phyloP scores from a whole-genome alignment of 2,329 filamentous ascomycete species.

The Exophiala sideris region DNA sequence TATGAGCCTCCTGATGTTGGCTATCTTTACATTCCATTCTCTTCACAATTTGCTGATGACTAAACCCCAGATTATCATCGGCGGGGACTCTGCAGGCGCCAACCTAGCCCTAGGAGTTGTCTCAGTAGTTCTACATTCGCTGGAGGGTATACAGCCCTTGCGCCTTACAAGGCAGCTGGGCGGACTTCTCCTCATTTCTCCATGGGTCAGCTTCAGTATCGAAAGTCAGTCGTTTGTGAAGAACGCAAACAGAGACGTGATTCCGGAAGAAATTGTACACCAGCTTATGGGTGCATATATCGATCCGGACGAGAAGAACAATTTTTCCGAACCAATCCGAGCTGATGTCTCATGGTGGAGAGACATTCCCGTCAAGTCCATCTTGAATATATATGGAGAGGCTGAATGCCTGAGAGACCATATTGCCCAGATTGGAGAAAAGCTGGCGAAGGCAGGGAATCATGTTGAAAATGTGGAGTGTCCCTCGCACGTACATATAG shows the following conservation, averaged over 20 bases:
- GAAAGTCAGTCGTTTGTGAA: background rate
- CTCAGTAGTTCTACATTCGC: constrained; percentile 1
- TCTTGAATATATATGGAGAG: constrained; percentile 8
- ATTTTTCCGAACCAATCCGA: constrained; percentile 3
- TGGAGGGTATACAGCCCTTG: background rate
- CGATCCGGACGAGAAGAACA: background rate
- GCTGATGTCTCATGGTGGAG: constrained; percentile 8
- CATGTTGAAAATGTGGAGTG: constrained; percentile 8
- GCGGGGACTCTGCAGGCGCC: constrained; percentile 19
- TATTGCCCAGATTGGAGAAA: background rate
- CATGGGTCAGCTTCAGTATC: constrained; percentile 6
- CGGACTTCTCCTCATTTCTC: constrained; percentile 8
- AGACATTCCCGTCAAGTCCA: background rate
- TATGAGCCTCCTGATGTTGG: constrained; percentile 6
- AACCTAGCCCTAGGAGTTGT: constrained; percentile 14
- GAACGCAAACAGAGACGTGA: constrained; percentile 6
- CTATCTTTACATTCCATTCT: background rate
- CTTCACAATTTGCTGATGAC: background rate
- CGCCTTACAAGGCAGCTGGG: background rate
- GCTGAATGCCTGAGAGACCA: constrained; percentile 5
- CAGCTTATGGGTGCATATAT: background rate
- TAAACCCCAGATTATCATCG: constrained; percentile 18
- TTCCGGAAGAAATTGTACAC: background rate
- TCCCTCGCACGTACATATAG: constrained; percentile 15
- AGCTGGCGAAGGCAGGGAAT: constrained; percentile 3